These are phyloP conservation scores for Zanthoxylum bungeanum DNA, from an alignment of 345 rosid species.

Conservation along the genomic window DNA sequence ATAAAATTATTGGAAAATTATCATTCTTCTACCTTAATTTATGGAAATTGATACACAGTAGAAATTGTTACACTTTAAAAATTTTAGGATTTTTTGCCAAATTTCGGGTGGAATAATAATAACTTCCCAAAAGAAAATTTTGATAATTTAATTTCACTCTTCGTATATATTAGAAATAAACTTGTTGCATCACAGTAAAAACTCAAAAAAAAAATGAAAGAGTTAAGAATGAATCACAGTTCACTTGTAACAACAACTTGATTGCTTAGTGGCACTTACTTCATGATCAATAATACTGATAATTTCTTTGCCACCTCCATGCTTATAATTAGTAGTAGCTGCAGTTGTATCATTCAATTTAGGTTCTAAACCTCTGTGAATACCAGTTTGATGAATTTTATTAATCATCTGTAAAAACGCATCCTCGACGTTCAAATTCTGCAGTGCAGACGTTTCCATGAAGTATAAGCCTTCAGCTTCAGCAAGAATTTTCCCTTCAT, in stretches of 20 bases:
- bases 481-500: slow-evolving; percentile 58
- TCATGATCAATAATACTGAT: slow-evolving; percentile 45
- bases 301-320: slow-evolving; percentile 53
- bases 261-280: slow-evolving; percentile 68
- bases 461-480: slow-evolving; percentile 61
- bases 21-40: no score
- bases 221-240: not conserved
- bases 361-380: slow-evolving; percentile 45
- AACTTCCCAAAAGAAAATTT: no score
- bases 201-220: not conserved
- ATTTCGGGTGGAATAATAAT: no score
- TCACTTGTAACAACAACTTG: slow-evolving; percentile 48
- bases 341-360: slow-evolving; percentile 35
- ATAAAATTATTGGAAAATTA: no score
- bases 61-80: no score
- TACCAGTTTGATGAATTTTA: slow-evolving; percentile 45
- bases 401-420: slow-evolving; percentile 67
- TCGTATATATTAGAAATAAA: no score
- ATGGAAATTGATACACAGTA: no score
- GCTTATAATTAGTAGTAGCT: not conserved
- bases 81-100: no score
- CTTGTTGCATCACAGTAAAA: no score
- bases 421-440: slow-evolving; percentile 67
- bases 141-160: no score
- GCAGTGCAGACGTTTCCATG: slow-evolving; percentile 76